Base-by-base conservation (phyloP, 345 rosid species). In the Noccaea caerulescens region DNA sequence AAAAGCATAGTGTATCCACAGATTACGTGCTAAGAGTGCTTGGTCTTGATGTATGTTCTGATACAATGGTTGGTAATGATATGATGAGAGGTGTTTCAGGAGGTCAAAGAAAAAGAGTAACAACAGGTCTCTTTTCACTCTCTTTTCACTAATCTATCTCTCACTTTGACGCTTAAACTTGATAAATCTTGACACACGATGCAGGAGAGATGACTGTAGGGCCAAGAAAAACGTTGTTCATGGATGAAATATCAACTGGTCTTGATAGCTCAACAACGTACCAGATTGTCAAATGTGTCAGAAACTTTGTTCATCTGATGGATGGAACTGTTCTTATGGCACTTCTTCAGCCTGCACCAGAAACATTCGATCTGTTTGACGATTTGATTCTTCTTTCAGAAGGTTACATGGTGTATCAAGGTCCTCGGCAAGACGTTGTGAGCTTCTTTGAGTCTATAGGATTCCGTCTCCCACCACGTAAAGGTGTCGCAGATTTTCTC, bases 241-340 rank as follows among this genome's bases (percentile, higher is more conserved):
- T 90, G 98, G 98, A 93, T 81, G 98, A 93, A 82, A 93, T 93
- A 75, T 93, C 98, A 8, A 90, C 97, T 11, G 97, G 98, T 53
- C 92, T 93, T 59, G 96, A 93, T 72, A 93, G 97, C 82, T 88
- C 98, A 10, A 93, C 98, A 12, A 93, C 98, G 3, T 93, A 18
- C 58, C 97, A 88, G 80, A 90, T 88, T 41, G 97, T 93, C 36
- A 93, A 87, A 68, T 90, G 98, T 76, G 54, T 85, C 4, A 68
- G 84, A 72, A 88, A 93, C 72, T 93, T 93, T 51, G 98, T 90
- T 56, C 98, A 88, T 77, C 78, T 79, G 12, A 90, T 93, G 98
- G 91, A 90, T 10, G 96, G 81, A 81, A 93, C 98, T 32, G 88
- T 88, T 20, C 83, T 93, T 25, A 90, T 93, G 89, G 90, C 94